Evolutionary conservation across 2,329 filamentous ascomycete species (phyloP).

Genomic region (Trichoderma aggressivum): DNA sequence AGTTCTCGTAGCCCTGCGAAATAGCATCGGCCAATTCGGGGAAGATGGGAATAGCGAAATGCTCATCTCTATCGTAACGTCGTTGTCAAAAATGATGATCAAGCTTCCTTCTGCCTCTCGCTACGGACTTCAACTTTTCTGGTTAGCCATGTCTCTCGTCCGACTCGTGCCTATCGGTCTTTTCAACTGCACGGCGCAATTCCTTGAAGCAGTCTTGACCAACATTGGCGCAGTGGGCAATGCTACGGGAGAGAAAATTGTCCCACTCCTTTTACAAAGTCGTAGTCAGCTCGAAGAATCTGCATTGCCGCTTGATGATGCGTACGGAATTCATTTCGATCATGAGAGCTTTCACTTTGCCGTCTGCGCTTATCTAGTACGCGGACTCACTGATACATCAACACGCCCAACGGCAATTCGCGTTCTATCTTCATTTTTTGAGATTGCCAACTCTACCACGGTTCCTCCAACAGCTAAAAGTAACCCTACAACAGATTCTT

Average conservation of each 20-base stretch:
- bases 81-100: constrained; percentile 67
- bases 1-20: constrained; percentile 64
- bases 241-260: constrained; percentile 57
- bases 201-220: constrained; percentile 61
- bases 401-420: constrained; percentile 58
- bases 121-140: constrained; percentile 67
- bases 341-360: constrained; percentile 65
- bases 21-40: constrained; percentile 61
- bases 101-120: constrained; percentile 64
- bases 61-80: constrained; percentile 64
- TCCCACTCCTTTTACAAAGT: constrained; percentile 58
- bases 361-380: constrained; percentile 60
- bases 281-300: constrained; percentile 59
- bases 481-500: constrained; percentile 31
- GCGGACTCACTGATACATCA: constrained; percentile 60
- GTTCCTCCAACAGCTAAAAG: background rate
- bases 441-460: constrained; percentile 31
- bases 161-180: constrained; percentile 59
- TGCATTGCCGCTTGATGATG: constrained; percentile 58
- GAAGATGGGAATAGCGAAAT: constrained; percentile 65
- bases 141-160: constrained; percentile 64
- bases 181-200: constrained; percentile 64
- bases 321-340: constrained; percentile 63
- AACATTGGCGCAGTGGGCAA: constrained; percentile 62
- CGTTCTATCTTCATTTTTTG: constrained; percentile 59